phyloP scores from a whole-genome alignment of 768 basidiomycete species.

The Psilocybe cyanescens region DNA sequence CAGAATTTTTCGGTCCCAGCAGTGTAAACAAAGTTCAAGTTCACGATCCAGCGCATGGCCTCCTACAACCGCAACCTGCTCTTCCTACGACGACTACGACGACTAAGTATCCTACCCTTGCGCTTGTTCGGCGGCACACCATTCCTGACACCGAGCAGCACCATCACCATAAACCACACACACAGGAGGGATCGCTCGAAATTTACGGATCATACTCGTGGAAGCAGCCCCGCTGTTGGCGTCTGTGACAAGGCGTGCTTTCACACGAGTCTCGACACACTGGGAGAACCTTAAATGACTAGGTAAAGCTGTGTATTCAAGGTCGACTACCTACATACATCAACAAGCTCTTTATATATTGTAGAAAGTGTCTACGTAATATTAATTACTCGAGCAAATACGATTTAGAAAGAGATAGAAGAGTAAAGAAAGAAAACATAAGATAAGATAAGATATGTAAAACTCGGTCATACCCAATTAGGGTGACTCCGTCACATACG shows the following conservation, averaged over 20 bases:
- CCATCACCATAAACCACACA: no score
- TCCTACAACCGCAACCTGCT: no score
- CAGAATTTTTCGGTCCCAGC: no score
- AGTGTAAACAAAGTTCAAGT: no score
- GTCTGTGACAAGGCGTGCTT: slow-evolving; percentile 7
- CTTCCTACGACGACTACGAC: no score
- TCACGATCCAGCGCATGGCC: no score
- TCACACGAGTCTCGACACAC: slow-evolving; percentile 8
- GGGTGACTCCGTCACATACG: slow-evolving; percentile 5
- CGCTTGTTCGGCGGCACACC: no score
- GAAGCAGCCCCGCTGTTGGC: no score
- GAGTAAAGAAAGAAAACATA: neutral
- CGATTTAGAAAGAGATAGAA: neutral
- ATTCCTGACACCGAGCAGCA: no score
- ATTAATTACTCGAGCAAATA: neutral
- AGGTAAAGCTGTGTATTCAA: slow-evolving; percentile 3
- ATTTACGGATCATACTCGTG: no score
- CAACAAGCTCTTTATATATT: neutral
- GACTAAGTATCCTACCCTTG: no score
- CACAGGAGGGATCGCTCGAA: no score
- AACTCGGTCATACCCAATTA: neutral
- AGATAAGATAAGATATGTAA: neutral
- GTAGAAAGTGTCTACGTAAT: neutral
- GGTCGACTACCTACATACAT: neutral
- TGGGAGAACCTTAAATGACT: neutral